A percentile compares a stretch with the other conserved stretches of the same genome.
These are phyloP conservation scores for Protomyces gravidus DNA, from an alignment of 1,139 yeast genomes.

Conservation along the genomic window DNA sequence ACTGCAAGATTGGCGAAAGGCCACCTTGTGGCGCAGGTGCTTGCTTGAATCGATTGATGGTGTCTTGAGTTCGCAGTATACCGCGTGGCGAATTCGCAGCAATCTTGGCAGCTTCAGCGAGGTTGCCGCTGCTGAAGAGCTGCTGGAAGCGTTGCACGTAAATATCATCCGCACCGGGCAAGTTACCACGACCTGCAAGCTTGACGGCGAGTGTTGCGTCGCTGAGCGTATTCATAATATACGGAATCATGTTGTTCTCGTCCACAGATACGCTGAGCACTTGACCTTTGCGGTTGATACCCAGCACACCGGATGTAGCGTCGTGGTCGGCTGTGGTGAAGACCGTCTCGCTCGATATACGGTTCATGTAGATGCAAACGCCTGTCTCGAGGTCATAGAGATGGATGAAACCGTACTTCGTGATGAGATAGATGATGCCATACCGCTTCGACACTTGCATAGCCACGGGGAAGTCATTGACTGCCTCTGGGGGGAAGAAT, in stretches of 20 bases:
- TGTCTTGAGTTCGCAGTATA: constrained; percentile 80
- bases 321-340: constrained; percentile 82
- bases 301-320: constrained; percentile 74
- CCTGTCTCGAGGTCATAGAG: constrained; percentile 92
- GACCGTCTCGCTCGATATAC: constrained; percentile 94
- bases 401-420: constrained; percentile 95
- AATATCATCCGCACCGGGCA: constrained; percentile 93
- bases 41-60: constrained; percentile 86
- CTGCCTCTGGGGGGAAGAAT: constrained; percentile 94
- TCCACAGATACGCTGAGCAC: constrained; percentile 89
- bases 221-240: constrained; percentile 77
- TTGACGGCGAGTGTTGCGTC: constrained; percentile 83
- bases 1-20: constrained; percentile 88
- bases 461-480: constrained; percentile 94
- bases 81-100: constrained; percentile 92
- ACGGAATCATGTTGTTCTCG: constrained; percentile 80
- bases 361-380: constrained; percentile 85
- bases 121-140: constrained; percentile 78
- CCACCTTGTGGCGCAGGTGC: constrained; percentile 95
- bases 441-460: constrained; percentile 79
- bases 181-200: constrained; percentile 89
- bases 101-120: constrained; percentile 87
- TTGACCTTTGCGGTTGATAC: constrained; percentile 93
- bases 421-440: constrained; percentile 82
- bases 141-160: constrained; percentile 89